These are phyloP conservation scores for Poronia punctata DNA, from an alignment of 495 filamentous ascomycete species.

Conservation along the genomic window DNA sequence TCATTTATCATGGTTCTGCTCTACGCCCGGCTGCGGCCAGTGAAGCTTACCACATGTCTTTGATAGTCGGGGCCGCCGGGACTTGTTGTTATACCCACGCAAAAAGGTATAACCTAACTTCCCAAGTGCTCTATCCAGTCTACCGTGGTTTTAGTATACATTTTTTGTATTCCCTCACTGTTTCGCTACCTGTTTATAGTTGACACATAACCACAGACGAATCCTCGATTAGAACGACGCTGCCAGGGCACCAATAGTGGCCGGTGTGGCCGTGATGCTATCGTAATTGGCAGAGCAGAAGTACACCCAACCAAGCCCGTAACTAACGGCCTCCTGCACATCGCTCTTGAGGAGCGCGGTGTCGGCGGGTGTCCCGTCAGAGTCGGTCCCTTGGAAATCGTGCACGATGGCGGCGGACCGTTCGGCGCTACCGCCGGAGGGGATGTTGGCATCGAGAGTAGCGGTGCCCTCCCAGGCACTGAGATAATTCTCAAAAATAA, in stretches of 20 bases:
- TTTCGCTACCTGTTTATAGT: too few relatives aligned
- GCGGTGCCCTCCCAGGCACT: background rate
- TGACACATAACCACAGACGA: too few relatives aligned
- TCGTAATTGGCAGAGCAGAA: conserved; percentile 10
- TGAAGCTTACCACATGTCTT: too few relatives aligned
- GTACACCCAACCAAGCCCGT: conserved; percentile 9
- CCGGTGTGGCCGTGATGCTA: conserved; percentile 5
- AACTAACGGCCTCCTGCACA: background rate
- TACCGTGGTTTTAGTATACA: too few relatives aligned
- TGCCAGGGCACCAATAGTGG: conserved; percentile 5
- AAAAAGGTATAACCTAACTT: too few relatives aligned
- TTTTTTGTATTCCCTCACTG: too few relatives aligned
- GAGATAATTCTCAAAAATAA: conserved; percentile 6
- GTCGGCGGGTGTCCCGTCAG: conserved; percentile 1
- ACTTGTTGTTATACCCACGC: too few relatives aligned
- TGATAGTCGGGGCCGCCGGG: too few relatives aligned
- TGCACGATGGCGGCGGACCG: conserved; percentile 5
- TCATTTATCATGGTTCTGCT: too few relatives aligned
- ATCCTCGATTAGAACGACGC: conserved; percentile 4
- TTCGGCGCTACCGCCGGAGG: background rate
- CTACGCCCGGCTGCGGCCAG: too few relatives aligned
- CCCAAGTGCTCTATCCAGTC: too few relatives aligned
- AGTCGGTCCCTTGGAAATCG: background rate
- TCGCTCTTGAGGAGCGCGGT: background rate
- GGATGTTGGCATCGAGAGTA: conserved; percentile 4